phyloP scores from a whole-genome alignment of 495 filamentous ascomycete genomes.

The Pseudoneurospora amorphoporcata region DNA sequence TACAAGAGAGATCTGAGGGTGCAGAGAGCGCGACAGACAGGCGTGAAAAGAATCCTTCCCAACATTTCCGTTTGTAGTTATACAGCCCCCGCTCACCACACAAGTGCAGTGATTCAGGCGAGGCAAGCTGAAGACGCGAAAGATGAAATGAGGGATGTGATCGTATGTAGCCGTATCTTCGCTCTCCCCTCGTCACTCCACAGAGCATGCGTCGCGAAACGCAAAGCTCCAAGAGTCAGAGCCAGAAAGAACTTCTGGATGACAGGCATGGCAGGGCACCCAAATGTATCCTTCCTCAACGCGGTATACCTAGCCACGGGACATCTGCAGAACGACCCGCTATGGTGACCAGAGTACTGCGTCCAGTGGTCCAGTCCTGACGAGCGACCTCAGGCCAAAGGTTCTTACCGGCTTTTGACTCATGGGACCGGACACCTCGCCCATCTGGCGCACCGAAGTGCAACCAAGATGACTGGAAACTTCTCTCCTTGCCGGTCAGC shows the following conservation, averaged over 20 bases:
- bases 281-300: conserved; percentile 13
- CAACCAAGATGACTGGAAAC: conserved; percentile 29
- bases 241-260: not conserved
- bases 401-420: conserved; percentile 52
- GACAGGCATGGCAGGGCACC: conserved; percentile 21
- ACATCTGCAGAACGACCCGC: conserved; percentile 36
- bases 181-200: conserved; percentile 28
- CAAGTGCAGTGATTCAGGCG: conserved; percentile 32
- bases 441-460: conserved; percentile 23
- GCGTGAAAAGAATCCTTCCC: conserved; percentile 18
- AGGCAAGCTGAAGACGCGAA: conserved; percentile 20
- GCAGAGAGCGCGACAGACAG: conserved; percentile 25
- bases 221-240: not conserved
- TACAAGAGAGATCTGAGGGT: conserved; percentile 16
- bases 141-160: conserved; percentile 20
- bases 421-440: conserved; percentile 36
- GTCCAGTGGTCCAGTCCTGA: conserved; percentile 50
- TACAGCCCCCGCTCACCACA: conserved; percentile 27
- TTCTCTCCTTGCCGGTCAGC: conserved; percentile 29
- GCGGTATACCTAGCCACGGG: conserved; percentile 21
- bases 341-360: conserved; percentile 44
- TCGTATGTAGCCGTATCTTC: conserved; percentile 32
- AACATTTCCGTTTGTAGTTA: conserved; percentile 30
- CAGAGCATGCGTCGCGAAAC: conserved; percentile 5
- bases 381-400: conserved; percentile 52